These are phyloP conservation scores for Blastocystis sp. DNA, from an alignment of 352 stramenopile genomes.

Conservation along the genomic window DNA sequence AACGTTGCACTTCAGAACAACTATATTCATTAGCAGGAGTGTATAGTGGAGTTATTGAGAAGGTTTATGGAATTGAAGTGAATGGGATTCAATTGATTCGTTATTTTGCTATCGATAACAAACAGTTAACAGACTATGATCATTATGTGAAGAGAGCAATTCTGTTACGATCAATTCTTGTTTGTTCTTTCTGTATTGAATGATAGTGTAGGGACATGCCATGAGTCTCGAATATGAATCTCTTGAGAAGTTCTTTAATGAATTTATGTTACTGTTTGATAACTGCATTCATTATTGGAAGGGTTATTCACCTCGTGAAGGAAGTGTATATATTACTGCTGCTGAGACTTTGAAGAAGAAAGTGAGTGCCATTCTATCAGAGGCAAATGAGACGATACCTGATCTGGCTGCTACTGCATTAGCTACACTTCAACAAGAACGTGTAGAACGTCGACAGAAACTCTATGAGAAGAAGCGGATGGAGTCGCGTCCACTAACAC, in stretches of 20 bases:
- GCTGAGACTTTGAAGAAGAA: background rate
- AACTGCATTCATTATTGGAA: conserved; percentile 53
- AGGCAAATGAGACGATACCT: background rate
- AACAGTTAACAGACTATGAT: conserved; percentile 9
- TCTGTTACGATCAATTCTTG: conserved; percentile 9
- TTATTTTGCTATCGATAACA: conserved; percentile 43
- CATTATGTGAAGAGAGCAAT: conserved; percentile 51
- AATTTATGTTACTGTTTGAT: conserved; percentile 37
- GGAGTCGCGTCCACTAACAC: background rate
- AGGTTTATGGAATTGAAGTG: background rate
- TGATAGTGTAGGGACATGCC: background rate
- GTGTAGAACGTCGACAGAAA: background rate
- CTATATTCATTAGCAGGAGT: background rate
- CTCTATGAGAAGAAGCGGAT: conserved; percentile 18
- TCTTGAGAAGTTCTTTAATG: background rate
- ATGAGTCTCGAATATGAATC: conserved; percentile 4
- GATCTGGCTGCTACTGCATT: background rate
- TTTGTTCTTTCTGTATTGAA: background rate
- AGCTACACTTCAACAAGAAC: background rate
- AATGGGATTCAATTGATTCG: conserved; percentile 26
- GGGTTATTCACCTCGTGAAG: background rate
- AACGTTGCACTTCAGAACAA: background rate
- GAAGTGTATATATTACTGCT: conserved; percentile 3
- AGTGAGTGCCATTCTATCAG: background rate
- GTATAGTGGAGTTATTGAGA: conserved; percentile 12